Evolutionary conservation across 2,329 filamentous ascomycete genomes (phyloP).

Genomic region (Ceratocystis lukuohia): DNA sequence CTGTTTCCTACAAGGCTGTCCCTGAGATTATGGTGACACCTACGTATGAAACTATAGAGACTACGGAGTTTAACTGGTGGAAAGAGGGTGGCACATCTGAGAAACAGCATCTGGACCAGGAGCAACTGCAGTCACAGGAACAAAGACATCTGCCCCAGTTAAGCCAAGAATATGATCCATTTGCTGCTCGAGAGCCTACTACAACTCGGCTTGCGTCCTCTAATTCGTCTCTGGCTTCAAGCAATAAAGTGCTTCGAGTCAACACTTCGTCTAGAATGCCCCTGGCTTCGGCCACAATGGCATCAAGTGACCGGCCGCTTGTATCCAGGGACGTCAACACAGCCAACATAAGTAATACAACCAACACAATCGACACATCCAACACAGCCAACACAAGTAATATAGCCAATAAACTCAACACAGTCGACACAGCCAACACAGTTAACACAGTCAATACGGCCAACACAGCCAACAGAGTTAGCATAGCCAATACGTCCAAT

Average conservation of each 20-base stretch:
- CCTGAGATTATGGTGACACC: slow-evolving; percentile 4
- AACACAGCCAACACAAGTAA: neutral
- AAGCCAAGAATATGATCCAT: neutral
- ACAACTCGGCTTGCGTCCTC: neutral
- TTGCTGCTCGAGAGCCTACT: neutral
- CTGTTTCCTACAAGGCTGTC: neutral
- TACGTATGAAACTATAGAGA: neutral
- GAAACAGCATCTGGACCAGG: neutral
- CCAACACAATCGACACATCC: no score
- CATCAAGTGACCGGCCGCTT: slow-evolving; percentile 16
- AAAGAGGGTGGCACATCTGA: slow-evolving; percentile 7
- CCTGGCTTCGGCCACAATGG: slow-evolving; percentile 20
- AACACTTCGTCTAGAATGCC: slow-evolving; percentile 15
- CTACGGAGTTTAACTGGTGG: slow-evolving; percentile 12
- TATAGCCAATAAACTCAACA: neutral
- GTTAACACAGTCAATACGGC: neutral
- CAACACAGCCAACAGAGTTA: neutral
- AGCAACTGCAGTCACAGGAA: neutral
- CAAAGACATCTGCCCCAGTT: neutral
- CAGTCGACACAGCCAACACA: neutral
- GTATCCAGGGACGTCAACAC: neutral
- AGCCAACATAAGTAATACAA: no score
- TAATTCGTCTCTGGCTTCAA: slow-evolving; percentile 1
- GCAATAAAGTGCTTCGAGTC: slow-evolving; percentile 6
- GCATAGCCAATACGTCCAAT: neutral